Evolutionary conservation across 2,329 filamentous ascomycete genomes (phyloP), one percentile per base, ranked within the genome.

Genomic region (Monosporascus sp.): DNA sequence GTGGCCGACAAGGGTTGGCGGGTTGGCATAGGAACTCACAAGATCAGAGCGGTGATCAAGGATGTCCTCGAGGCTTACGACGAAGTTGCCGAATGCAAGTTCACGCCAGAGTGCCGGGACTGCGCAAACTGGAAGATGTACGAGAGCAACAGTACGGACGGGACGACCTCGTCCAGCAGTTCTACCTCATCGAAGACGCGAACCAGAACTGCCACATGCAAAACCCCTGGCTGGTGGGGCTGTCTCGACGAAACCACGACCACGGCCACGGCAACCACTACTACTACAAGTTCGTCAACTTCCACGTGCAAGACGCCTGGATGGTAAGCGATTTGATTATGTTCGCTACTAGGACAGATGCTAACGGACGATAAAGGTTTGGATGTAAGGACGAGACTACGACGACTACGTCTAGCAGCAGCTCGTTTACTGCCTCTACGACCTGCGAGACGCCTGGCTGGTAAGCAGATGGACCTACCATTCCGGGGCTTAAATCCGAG

Each of bases 51-150:
- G 31, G 92, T 97, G 46, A 97, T 99, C 64, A 82, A 85, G 54
- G 89, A 96, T 67, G 89, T 99, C 3, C 80, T 97, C 56, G 79
- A 87, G 64, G 86, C 85, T 62, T 97, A 97, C 65, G 88, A 95
- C 57, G 74, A 78, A 3, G 89, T 95, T 0, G 88, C 94, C 0
- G 74, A 82, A 59, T 97, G 94, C 70, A 81, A 80, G 51, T 78
- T 80, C 31, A 92, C 93, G 7, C 79, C 84, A 22, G 86, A 91
- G 50, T 97, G 94, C 68, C 84, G 88, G 41, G 94, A 99, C 68
- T 97, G 93, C 65, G 89, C 84, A 54, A 85, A 87, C 52, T 97
- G 94, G 94, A 95, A 96, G 65, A 96, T 91, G 77, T 95, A 90
- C 66, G 87, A 92, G 70, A 96, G 91, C 68, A 97, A 97, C 67